phyloP scores from a whole-genome alignment of 2,329 filamentous ascomycete genomes.

The Fusarium cyanostomum region DNA sequence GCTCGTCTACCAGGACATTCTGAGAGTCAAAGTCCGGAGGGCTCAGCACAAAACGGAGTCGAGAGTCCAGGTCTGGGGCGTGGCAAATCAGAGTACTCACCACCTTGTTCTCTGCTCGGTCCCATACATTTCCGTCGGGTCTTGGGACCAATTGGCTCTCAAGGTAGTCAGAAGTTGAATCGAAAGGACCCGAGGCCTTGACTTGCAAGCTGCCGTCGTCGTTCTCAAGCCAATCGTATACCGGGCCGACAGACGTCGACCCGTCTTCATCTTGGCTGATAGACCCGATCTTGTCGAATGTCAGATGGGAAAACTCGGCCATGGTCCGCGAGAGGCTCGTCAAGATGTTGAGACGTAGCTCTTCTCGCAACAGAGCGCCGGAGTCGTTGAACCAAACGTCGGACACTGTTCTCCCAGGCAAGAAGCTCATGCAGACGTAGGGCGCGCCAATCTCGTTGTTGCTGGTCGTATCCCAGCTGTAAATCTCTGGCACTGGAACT shows the following conservation, averaged over 20 bases:
- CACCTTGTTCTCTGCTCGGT: neutral
- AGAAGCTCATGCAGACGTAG: constrained; percentile 6
- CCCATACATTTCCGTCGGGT: neutral
- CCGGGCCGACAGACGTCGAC: neutral
- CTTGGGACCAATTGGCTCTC: neutral
- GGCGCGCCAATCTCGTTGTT: constrained; percentile 5
- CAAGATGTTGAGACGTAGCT: constrained; percentile 2
- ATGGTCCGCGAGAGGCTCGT: neutral
- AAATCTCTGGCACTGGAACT: constrained; percentile 1
- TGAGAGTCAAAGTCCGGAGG: constrained; percentile 5
- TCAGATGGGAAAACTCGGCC: neutral
- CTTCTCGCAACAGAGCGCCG: neutral
- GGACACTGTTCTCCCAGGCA: neutral
- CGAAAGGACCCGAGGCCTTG: neutral
- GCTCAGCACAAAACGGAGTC: neutral
- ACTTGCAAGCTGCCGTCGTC: neutral
- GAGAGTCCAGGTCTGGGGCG: neutral
- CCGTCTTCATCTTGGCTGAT: neutral
- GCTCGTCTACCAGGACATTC: neutral
- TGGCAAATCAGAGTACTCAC: neutral
- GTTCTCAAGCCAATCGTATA: neutral
- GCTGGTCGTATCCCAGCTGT: neutral
- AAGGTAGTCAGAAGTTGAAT: neutral
- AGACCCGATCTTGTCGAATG: neutral
- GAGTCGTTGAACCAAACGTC: constrained; percentile 3